Evolutionary conservation across 257 asterid genomes (phyloP).

Genomic region (Nyctanthes arbortristis): DNA sequence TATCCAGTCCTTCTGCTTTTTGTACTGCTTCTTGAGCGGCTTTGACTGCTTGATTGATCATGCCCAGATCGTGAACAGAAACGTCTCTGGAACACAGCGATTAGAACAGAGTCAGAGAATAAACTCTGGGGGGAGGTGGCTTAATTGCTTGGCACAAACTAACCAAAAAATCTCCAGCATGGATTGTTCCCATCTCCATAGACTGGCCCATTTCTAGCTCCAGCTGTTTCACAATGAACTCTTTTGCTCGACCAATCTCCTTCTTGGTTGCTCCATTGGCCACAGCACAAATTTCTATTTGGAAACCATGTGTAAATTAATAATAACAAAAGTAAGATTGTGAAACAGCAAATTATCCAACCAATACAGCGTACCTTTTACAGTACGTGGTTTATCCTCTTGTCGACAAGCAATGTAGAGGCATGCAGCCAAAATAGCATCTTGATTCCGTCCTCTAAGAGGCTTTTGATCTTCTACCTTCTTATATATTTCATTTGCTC

Average conservation of each 20-base stretch:
- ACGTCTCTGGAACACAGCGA: slow-evolving; percentile 41
- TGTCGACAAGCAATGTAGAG: slow-evolving; percentile 67
- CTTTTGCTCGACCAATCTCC: slow-evolving; percentile 69
- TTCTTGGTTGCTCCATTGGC: slow-evolving; percentile 65
- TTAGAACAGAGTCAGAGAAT: neutral
- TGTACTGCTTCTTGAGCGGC: slow-evolving; percentile 74
- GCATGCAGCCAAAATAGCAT: slow-evolving; percentile 69
- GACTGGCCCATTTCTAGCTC: slow-evolving; percentile 63
- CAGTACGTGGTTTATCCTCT: slow-evolving; percentile 67
- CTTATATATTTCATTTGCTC: slow-evolving; percentile 65
- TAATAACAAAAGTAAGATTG: slow-evolving; percentile 23
- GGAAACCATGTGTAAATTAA: slow-evolving; percentile 25
- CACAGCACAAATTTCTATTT: slow-evolving; percentile 55
- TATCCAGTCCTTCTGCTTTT: slow-evolving; percentile 60
- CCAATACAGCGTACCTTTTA: slow-evolving; percentile 43
- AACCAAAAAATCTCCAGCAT: slow-evolving; percentile 62
- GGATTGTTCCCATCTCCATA: slow-evolving; percentile 58
- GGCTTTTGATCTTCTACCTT: slow-evolving; percentile 70
- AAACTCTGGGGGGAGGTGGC: neutral
- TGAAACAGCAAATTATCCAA: slow-evolving; percentile 21
- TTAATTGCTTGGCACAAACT: slow-evolving; percentile 18
- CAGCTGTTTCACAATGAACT: slow-evolving; percentile 60
- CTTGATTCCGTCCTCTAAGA: slow-evolving; percentile 60
- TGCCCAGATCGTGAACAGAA: slow-evolving; percentile 61
- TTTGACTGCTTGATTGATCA: slow-evolving; percentile 60